Evolutionary conservation across 2,329 filamentous ascomycete species (phyloP).

Genomic region (Fusarium goolgardi): DNA sequence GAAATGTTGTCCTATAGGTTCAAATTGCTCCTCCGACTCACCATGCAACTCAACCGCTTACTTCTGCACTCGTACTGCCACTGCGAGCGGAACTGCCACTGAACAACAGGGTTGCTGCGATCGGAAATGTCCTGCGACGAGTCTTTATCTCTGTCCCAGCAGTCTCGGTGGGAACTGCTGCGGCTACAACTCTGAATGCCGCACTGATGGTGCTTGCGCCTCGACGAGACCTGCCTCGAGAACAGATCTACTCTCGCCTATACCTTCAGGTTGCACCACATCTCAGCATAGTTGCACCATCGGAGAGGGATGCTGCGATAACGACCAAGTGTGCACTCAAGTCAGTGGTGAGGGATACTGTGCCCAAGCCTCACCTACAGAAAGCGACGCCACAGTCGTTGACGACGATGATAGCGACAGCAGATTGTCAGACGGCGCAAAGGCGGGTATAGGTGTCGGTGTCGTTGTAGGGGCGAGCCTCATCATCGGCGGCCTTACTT

Average conservation of each 20-base stretch:
- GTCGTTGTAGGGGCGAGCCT: slow-evolving; percentile 58
- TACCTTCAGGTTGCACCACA: slow-evolving; percentile 59
- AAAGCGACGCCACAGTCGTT: slow-evolving; percentile 48
- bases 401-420: slow-evolving; percentile 42
- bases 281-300: slow-evolving; percentile 58
- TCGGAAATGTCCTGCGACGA: slow-evolving; percentile 56
- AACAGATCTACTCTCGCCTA: slow-evolving; percentile 49
- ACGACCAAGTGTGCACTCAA: slow-evolving; percentile 57
- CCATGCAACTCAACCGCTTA: slow-evolving; percentile 51
- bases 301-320: slow-evolving; percentile 63
- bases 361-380: slow-evolving; percentile 51
- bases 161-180: slow-evolving; percentile 64
- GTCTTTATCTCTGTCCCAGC: slow-evolving; percentile 58
- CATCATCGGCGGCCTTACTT: slow-evolving; percentile 58
- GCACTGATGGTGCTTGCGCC: slow-evolving; percentile 52
- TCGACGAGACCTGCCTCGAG: slow-evolving; percentile 44
- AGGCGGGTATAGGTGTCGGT: slow-evolving; percentile 68
- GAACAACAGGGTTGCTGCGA: slow-evolving; percentile 53
- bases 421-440: slow-evolving; percentile 61
- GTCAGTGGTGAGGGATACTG: slow-evolving; percentile 55
- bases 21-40: slow-evolving; percentile 55
- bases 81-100: slow-evolving; percentile 46
- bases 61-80: slow-evolving; percentile 50
- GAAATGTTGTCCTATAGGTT: slow-evolving; percentile 58
- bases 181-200: slow-evolving; percentile 58